A percentile compares a stretch with the other conserved stretches of the same genome.
These are phyloP conservation scores for Panus rudis DNA, from an alignment of 768 basidiomycete species.

Conservation along the genomic window DNA sequence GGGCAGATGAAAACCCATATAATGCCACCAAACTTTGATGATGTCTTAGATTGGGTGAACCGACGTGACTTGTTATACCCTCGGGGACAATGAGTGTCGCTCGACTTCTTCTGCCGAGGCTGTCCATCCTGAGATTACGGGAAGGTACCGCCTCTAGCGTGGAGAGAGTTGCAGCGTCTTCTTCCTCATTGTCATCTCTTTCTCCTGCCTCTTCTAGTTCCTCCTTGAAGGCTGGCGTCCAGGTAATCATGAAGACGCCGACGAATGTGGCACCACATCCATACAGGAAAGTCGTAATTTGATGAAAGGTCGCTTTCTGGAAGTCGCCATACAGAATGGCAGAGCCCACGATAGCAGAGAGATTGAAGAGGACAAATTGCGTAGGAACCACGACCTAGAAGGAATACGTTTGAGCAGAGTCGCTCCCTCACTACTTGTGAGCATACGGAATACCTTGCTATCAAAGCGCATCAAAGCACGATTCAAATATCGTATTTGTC, in stretches of 20 bases:
- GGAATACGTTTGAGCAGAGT: background rate
- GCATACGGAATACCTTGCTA: slow-evolving; percentile 56
- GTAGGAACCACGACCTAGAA: slow-evolving; percentile 81
- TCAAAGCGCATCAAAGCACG: slow-evolving; percentile 90
- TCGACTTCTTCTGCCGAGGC: slow-evolving; percentile 31
- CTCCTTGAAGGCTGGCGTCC: slow-evolving; percentile 34
- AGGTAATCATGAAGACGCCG: slow-evolving; percentile 85
- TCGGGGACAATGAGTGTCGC: slow-evolving; percentile 45
- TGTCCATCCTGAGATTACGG: slow-evolving; percentile 25
- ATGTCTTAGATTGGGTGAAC: slow-evolving; percentile 38
- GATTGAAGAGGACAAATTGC: slow-evolving; percentile 92
- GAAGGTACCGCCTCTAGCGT: slow-evolving; percentile 6
- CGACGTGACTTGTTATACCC: slow-evolving; percentile 20
- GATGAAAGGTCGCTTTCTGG: slow-evolving; percentile 70
- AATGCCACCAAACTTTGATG: slow-evolving; percentile 53
- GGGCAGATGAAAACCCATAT: slow-evolving; percentile 68
- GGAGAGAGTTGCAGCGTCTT: slow-evolving; percentile 15
- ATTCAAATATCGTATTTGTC: slow-evolving; percentile 82
- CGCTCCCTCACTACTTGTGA: background rate
- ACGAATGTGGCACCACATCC: slow-evolving; percentile 85
- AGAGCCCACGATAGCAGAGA: slow-evolving; percentile 89
- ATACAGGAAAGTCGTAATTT: slow-evolving; percentile 77
- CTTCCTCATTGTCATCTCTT: slow-evolving; percentile 22
- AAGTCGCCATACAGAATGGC: slow-evolving; percentile 95
- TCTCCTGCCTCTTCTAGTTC: slow-evolving; percentile 19